Base-by-base conservation (phyloP, 805 yeast genomes). In the Wickerhamiella bombiphila region DNA sequence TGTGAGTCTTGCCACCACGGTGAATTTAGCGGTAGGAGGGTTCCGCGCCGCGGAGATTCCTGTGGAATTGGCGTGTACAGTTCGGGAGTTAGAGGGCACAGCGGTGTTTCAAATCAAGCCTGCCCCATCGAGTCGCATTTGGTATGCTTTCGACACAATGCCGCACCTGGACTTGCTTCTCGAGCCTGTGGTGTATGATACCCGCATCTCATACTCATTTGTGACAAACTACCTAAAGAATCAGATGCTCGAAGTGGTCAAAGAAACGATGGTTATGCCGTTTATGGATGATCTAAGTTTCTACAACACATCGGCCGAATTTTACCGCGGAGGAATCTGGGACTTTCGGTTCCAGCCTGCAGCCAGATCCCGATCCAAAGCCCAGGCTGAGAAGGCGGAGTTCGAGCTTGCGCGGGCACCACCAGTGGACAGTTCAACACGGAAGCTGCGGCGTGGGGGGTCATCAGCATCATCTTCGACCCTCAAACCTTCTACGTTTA, bases 321-420 rank as follows among this genome's bases (percentile, higher is more conserved):
- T 82, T 11, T 91, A 74, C 55, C 69, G 95, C 45, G 98, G 95
- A 36, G 98, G 98, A 14, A 73, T 88, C 18, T 88, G 97, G 97
- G 85, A 78, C 45, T 63, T 41, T 7, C 33, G 37, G 2, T 7
- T 21, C 7, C 25, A 38, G 11, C 35, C 43, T 7, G 31, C 32
- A 3, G 33, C 40, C n/a, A 9, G 13, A 24, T 9, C 11, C 13
- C 26, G 13, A 24, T 9, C 11, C 13, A 24, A 24, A 24, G 26
- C 26, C 11, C 9, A 9, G 9, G 30, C 32, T 24, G 20, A 18
- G 15, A 37, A n/a, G 16, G 29, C 5, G 4, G 29, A 36, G 6
- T 24, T 13, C 18, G 24, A 31, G 42, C 28, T 21, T n/a, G 29
- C 31, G 21, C 13, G 35, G 20, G 21, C 19, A 14, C 28, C 36